A percentile compares a stretch with the other conserved stretches of the same genome.
phyloP scores from a whole-genome alignment of 2,329 filamentous ascomycete species.

The Alternaria longipes region DNA sequence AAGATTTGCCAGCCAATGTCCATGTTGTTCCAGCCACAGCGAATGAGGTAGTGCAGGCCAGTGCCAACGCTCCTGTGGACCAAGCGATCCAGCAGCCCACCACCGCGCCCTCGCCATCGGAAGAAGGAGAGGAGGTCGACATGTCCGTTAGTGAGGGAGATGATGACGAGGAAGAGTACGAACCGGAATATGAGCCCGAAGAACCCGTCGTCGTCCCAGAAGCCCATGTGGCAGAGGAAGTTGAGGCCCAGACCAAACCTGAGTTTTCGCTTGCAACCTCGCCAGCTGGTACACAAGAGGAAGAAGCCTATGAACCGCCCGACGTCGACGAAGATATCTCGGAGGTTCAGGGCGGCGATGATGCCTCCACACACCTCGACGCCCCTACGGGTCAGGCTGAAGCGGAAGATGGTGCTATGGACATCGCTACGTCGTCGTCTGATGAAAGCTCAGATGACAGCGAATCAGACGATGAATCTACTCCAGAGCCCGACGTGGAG shows the following conservation, averaged over 20 bases:
- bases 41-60: neutral
- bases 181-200: slow-evolving; percentile 42
- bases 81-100: neutral
- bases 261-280: slow-evolving; percentile 21
- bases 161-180: slow-evolving; percentile 35
- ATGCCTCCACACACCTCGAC: neutral
- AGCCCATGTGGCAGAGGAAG: slow-evolving; percentile 10
- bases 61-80: slow-evolving; percentile 10
- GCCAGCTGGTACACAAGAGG: slow-evolving; percentile 36
- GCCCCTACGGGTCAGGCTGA: slow-evolving; percentile 21
- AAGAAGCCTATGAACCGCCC: slow-evolving; percentile 46
- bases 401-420: slow-evolving; percentile 47
- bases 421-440: slow-evolving; percentile 45
- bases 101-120: slow-evolving; percentile 31
- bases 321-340: slow-evolving; percentile 34
- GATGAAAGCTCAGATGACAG: slow-evolving; percentile 36
- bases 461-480: slow-evolving; percentile 31
- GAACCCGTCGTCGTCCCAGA: slow-evolving; percentile 23
- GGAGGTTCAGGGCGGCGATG: slow-evolving; percentile 11
- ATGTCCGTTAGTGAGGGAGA: slow-evolving; percentile 46
- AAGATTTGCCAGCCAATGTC: neutral
- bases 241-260: slow-evolving; percentile 8
- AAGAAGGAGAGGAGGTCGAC: slow-evolving; percentile 47
- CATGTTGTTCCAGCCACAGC: slow-evolving; percentile 16
- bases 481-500: slow-evolving; percentile 22